Evolutionary conservation across 169 alveolate genomes (phyloP).

Genomic region (Cryptosporidium parvum): DNA sequence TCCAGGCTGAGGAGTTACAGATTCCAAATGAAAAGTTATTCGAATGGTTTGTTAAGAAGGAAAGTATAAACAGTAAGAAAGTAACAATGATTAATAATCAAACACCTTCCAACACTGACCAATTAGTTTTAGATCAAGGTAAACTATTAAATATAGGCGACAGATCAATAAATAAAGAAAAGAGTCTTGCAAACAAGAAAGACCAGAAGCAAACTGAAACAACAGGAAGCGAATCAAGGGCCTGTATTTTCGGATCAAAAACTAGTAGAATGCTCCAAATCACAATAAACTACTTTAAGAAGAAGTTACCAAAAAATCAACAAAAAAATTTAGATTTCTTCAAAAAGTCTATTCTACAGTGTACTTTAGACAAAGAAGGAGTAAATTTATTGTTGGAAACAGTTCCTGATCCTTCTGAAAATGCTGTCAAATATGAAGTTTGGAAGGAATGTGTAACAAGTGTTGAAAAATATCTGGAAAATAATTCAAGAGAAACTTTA

Average conservation of each 20-base stretch:
- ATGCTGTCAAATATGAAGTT: slow-evolving; percentile 53
- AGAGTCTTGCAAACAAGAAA: not conserved
- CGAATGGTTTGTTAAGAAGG: slow-evolving; percentile 69
- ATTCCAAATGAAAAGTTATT: slow-evolving; percentile 44
- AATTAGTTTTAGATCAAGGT: not conserved
- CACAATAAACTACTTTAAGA: slow-evolving; percentile 67
- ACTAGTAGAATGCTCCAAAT: slow-evolving; percentile 71
- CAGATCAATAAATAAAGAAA: not conserved
- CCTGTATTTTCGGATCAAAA: slow-evolving; percentile 40
- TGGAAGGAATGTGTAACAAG: slow-evolving; percentile 59
- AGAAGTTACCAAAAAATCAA: slow-evolving; percentile 40
- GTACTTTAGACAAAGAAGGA: slow-evolving; percentile 70
- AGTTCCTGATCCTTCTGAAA: slow-evolving; percentile 70
- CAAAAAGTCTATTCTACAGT: slow-evolving; percentile 48
- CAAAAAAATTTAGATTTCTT: slow-evolving; percentile 28
- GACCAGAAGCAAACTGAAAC: not conserved
- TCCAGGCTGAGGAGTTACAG: not conserved
- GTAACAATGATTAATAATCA: not conserved
- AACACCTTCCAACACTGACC: not conserved
- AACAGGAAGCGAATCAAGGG: not conserved
- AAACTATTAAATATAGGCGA: not conserved
- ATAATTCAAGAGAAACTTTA: slow-evolving; percentile 18
- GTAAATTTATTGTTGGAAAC: slow-evolving; percentile 59
- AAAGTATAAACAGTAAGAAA: not conserved
- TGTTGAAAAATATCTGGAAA: slow-evolving; percentile 28